These are phyloP conservation scores for Colletotrichum tamarilloi DNA, from an alignment of 2,329 filamentous ascomycete genomes.

Conservation along the genomic window DNA sequence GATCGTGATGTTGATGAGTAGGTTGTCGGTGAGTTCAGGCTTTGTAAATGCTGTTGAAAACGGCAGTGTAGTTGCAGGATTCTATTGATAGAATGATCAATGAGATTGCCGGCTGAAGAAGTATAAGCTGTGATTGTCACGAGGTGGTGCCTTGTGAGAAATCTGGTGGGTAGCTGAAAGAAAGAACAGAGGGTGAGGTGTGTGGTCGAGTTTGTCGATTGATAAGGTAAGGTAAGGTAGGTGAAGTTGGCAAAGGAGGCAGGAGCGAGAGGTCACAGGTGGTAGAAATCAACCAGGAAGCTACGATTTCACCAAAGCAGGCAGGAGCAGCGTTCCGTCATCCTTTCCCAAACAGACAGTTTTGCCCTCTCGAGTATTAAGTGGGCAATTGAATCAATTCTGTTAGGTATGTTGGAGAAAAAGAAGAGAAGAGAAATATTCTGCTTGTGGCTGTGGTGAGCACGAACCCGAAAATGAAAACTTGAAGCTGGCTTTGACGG, in stretches of 20 bases:
- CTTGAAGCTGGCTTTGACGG: not conserved
- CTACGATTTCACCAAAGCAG: not conserved
- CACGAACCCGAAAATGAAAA: not conserved
- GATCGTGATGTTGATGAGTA: not conserved
- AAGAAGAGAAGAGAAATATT: not conserved
- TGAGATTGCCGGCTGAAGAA: not conserved
- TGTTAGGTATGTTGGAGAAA: not conserved
- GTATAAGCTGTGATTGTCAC: not conserved
- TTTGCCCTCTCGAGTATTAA: not conserved
- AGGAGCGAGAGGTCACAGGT: not conserved
- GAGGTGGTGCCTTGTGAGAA: not conserved
- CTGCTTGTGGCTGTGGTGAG: not conserved
- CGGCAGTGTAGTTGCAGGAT: not conserved
- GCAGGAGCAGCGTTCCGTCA: not conserved
- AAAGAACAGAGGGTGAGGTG: not conserved
- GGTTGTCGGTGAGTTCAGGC: not conserved
- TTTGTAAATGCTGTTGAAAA: not conserved
- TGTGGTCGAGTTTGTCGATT: not conserved
- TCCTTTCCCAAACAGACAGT: not conserved
- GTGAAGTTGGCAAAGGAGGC: not conserved
- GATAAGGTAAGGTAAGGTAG: no score
- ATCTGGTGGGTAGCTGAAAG: not conserved
- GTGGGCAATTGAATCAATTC: not conserved
- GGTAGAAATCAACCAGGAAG: not conserved
- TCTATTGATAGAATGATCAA: not conserved